Evolutionary conservation across 2,329 filamentous ascomycete genomes (phyloP).

Genomic region (Claviceps africana): DNA sequence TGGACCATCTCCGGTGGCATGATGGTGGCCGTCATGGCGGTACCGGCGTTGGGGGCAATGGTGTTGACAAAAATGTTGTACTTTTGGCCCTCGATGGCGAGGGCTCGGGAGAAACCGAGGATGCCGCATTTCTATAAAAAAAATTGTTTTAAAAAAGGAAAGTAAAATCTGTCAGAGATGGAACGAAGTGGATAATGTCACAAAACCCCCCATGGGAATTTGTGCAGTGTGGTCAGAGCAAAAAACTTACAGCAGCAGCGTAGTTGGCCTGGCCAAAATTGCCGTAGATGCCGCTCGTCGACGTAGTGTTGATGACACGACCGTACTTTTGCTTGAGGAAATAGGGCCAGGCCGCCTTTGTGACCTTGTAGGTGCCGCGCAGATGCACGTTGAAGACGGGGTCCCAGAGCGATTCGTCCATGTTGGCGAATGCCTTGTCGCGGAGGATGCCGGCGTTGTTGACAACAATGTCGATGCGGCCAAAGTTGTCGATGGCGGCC

Average conservation of each 20-base stretch:
- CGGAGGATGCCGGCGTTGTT: slow-evolving; percentile 98
- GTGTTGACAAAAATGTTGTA: slow-evolving; percentile 98
- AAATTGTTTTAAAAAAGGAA: too few species aligned
- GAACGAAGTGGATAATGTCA: too few species aligned
- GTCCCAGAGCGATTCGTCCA: slow-evolving; percentile 91
- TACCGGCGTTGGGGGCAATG: slow-evolving; percentile 94
- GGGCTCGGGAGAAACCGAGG: slow-evolving; percentile 82
- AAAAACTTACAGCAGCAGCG: slow-evolving; percentile 61
- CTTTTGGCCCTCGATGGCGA: slow-evolving; percentile 86
- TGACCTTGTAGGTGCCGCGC: slow-evolving; percentile 88
- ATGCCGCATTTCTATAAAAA: slow-evolving; percentile 82
- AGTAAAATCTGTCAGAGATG: not conserved
- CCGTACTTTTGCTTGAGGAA: slow-evolving; percentile 99
- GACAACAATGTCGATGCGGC: slow-evolving; percentile 85
- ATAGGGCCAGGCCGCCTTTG: slow-evolving; percentile 94
- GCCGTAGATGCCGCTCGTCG: slow-evolving; percentile 93
- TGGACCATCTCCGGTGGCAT: slow-evolving; percentile 96
- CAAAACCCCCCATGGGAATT: too few species aligned
- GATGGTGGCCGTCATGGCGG: slow-evolving; percentile 84
- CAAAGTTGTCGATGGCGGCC: slow-evolving; percentile 82
- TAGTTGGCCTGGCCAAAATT: slow-evolving; percentile 99
- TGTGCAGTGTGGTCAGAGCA: too few species aligned
- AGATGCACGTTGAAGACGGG: slow-evolving; percentile 86
- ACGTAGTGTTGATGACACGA: slow-evolving; percentile 91
- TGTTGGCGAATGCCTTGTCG: slow-evolving; percentile 96